These are phyloP conservation scores for Malus asiatica DNA, from an alignment of 306 rosid species.

Conservation along the genomic window DNA sequence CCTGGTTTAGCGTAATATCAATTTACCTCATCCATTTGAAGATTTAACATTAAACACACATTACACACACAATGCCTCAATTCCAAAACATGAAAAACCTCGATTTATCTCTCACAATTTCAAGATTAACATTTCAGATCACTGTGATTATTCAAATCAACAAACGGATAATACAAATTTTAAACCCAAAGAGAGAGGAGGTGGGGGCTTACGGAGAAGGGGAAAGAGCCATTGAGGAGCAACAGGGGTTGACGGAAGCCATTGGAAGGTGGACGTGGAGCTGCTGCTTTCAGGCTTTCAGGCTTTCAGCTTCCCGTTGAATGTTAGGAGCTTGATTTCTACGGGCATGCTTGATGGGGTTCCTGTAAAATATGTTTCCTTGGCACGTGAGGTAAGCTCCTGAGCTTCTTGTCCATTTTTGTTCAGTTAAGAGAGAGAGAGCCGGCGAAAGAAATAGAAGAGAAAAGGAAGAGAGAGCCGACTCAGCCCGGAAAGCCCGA, in stretches of 20 bases:
- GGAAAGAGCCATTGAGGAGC: constrained; percentile 13
- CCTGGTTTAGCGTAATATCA: neutral
- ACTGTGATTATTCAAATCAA: neutral
- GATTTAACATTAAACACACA: neutral
- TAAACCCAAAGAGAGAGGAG: neutral
- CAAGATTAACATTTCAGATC: neutral
- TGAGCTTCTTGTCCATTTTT: neutral
- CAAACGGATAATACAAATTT: no score
- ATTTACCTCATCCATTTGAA: neutral
- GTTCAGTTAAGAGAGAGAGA: neutral
- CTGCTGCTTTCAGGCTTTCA: neutral
- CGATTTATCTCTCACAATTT: neutral
- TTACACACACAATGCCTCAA: neutral
- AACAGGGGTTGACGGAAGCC: constrained; percentile 22
- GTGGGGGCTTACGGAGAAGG: constrained; percentile 16
- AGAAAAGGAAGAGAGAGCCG: neutral
- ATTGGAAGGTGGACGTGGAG: constrained; percentile 1
- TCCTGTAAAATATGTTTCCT: no score
- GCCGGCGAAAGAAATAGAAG: neutral
- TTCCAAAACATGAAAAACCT: neutral
- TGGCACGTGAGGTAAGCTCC: neutral
- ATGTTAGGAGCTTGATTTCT: no score
- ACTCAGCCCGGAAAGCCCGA: constrained; percentile 44
- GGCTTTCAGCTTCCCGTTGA: no score
- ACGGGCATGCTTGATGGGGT: no score